Conservation (phyloP, 257 asterid species). For the Lavandula angustifolia region DNA sequence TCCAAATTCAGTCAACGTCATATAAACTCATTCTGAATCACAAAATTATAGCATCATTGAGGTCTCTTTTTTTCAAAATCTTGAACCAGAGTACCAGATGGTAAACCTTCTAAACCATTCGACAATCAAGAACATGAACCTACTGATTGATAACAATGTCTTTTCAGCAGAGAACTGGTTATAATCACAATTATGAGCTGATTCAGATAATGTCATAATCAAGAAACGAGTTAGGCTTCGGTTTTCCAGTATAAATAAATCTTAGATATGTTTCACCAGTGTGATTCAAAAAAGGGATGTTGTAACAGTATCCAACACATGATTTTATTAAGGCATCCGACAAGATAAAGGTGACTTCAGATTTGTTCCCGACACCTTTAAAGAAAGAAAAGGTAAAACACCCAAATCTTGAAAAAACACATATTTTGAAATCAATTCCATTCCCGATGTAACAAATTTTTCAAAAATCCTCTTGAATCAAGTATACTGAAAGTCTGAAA, state of each 20-base stretch:
- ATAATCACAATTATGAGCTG: not conserved
- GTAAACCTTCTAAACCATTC: not conserved
- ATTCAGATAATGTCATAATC: not conserved
- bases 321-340: not conserved
- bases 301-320: not conserved
- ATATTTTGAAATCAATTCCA: not conserved
- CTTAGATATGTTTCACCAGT: not conserved
- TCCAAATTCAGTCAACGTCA: conserved; percentile 21
- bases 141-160: not conserved
- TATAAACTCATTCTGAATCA: not conserved
- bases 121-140: not conserved
- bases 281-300: not conserved
- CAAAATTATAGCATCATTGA: not conserved
- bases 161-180: not conserved
- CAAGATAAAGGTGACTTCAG: conserved; percentile 18
- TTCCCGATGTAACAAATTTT: not conserved
- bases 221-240: not conserved
- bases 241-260: not conserved
- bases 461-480: conserved; percentile 10
- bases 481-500: not conserved
- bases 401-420: not conserved
- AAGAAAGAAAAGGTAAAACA: conserved; percentile 4
- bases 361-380: conserved; percentile 18
- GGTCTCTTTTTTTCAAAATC: no score
- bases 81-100: not conserved